These are phyloP conservation scores for Hypericum androsaemum DNA, from an alignment of 345 rosid species.

Conservation along the genomic window DNA sequence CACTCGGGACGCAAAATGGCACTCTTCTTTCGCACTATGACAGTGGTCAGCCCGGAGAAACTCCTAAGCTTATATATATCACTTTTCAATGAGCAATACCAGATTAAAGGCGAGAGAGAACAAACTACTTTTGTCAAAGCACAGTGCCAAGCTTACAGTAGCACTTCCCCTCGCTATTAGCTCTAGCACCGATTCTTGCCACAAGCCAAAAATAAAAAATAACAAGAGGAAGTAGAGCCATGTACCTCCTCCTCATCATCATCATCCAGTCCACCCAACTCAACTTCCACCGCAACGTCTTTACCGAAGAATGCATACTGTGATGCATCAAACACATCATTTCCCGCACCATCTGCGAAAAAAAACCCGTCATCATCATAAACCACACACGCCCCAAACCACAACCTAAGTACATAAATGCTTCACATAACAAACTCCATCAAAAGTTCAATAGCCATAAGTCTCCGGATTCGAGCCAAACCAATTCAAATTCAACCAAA, in stretches of 20 bases:
- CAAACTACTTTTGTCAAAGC: too few species aligned
- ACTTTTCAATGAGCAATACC: too few species aligned
- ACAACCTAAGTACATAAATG: not conserved
- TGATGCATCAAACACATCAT: slow-evolving; percentile 77
- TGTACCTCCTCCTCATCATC: slow-evolving; percentile 82
- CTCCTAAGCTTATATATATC: too few species aligned
- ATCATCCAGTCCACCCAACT: slow-evolving; percentile 91
- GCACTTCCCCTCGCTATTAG: not conserved
- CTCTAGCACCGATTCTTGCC: slow-evolving; percentile 4
- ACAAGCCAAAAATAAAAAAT: slow-evolving; percentile 47
- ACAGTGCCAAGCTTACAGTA: too few species aligned
- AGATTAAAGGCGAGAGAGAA: too few species aligned
- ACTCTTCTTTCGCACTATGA: too few species aligned
- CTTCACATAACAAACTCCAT: too few species aligned
- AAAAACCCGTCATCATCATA: slow-evolving; percentile 1
- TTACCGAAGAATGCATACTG: slow-evolving; percentile 96
- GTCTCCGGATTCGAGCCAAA: too few species aligned
- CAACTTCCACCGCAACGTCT: slow-evolving; percentile 82
- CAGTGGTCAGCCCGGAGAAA: too few species aligned
- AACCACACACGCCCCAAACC: not conserved
- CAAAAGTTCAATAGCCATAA: too few species aligned
- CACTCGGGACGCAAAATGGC: not conserved
- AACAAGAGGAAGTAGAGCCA: too few species aligned
- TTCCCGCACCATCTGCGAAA: slow-evolving; percentile 28
- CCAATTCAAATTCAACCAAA: too few species aligned